These are phyloP conservation scores for Chara braunii DNA, from an alignment of 139 green algal genomes.

Conservation along the genomic window DNA sequence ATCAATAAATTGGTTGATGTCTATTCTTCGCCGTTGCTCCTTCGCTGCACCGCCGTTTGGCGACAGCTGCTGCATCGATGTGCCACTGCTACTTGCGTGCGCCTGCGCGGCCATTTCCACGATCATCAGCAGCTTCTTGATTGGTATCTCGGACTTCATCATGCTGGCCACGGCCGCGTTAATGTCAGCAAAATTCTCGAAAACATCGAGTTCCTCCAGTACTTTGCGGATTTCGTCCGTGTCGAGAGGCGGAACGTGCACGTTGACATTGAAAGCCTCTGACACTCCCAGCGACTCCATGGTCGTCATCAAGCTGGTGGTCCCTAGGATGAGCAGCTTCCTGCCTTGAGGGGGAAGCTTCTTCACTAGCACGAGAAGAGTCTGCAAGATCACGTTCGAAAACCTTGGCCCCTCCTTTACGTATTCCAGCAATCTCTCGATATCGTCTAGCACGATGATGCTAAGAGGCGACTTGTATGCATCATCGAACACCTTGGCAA, in stretches of 20 bases:
- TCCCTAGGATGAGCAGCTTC: not conserved
- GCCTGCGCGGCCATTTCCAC: conserved; percentile 76
- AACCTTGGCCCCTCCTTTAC: conserved; percentile 92
- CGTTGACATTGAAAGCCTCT: not conserved
- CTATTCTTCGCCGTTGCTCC: too few relatives aligned
- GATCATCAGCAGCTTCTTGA: conserved; percentile 94
- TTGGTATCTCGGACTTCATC: conserved; percentile 54
- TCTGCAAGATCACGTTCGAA: conserved; percentile 87
- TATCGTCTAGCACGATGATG: conserved; percentile 92
- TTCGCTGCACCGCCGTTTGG: too few relatives aligned
- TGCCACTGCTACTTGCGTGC: too few relatives aligned
- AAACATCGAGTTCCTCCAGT: conserved; percentile 46
- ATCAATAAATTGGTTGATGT: too few relatives aligned
- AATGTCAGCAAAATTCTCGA: conserved; percentile 18
- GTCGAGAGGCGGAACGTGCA: not conserved
- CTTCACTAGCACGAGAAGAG: conserved; percentile 91
- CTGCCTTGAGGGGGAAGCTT: conserved; percentile 64
- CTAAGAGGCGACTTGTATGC: conserved; percentile 79
- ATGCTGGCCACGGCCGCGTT: not conserved
- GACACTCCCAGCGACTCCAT: not conserved
- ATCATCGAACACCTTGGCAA: conserved; percentile 77
- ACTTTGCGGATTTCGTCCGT: conserved; percentile 35
- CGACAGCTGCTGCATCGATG: too few relatives aligned
- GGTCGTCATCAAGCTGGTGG: not conserved
- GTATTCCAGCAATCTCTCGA: conserved; percentile 96